A percentile compares a stretch with the other conserved stretches of the same genome.
Conservation (phyloP, 495 filamentous ascomycete genomes). For the Chlorociboria aeruginascens region DNA sequence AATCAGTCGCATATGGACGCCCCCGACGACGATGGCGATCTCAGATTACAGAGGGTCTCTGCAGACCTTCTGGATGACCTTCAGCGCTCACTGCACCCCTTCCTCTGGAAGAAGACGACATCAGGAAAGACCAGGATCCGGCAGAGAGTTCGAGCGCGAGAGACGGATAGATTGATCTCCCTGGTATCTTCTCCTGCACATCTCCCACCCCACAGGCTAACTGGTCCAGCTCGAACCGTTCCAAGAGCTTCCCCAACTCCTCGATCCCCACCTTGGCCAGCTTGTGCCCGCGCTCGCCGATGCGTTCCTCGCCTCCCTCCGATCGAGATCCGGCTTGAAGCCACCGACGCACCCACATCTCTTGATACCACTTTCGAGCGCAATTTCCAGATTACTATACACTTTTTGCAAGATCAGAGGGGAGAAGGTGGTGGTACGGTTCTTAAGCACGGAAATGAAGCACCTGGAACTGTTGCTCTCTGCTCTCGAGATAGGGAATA, state of each 20-base stretch:
- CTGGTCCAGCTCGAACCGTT: constrained; percentile 68
- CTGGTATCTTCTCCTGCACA: constrained; percentile 24
- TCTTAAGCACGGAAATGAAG: constrained; percentile 78
- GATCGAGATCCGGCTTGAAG: constrained; percentile 6
- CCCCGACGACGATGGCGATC: constrained; percentile 38
- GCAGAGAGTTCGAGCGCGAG: constrained; percentile 30
- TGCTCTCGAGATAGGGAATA: constrained; percentile 39
- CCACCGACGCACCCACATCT: constrained; percentile 31
- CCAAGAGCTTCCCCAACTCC: constrained; percentile 88
- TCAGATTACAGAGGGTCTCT: constrained; percentile 62
- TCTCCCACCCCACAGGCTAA: background rate
- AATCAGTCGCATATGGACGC: constrained; percentile 29
- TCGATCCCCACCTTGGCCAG: constrained; percentile 74
- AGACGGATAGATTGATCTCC: constrained; percentile 31
- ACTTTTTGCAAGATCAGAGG: constrained; percentile 90
- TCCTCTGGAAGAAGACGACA: constrained; percentile 31
- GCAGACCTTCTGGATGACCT: constrained; percentile 57
- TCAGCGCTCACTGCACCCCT: constrained; percentile 39
- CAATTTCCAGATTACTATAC: constrained; percentile 70
- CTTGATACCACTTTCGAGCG: constrained; percentile 48
- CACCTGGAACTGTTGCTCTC: constrained; percentile 68
- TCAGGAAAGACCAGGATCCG: constrained; percentile 20
- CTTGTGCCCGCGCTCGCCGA: constrained; percentile 62
- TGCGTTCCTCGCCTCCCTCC: constrained; percentile 60
- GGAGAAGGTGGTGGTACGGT: constrained; percentile 79